Conservation (phyloP, 148 eudicot genomes). For the Drosera capensis region DNA sequence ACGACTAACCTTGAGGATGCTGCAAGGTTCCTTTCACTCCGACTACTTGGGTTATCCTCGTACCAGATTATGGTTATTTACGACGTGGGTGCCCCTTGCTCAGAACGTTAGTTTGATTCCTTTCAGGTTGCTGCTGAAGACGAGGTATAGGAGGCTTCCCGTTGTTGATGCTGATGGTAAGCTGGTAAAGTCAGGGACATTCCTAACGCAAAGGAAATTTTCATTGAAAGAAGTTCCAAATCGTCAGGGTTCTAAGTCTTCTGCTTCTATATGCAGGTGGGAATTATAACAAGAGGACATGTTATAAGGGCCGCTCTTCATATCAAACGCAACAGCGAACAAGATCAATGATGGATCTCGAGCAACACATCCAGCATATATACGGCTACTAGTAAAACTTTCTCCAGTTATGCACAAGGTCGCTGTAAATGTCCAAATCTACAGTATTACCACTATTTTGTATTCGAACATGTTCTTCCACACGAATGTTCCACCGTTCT, state of each 20-base stretch:
- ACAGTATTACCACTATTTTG: too few relatives aligned
- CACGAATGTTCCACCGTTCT: neutral
- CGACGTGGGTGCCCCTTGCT: too few relatives aligned
- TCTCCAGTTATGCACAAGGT: too few relatives aligned
- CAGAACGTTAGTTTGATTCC: too few relatives aligned
- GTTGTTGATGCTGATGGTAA: slow-evolving; percentile 68
- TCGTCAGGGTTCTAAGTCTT: too few relatives aligned
- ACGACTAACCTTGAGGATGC: slow-evolving; percentile 94
- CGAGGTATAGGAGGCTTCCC: slow-evolving; percentile 74
- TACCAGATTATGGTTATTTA: too few relatives aligned
- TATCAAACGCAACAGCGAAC: slow-evolving; percentile 42
- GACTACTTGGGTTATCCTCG: neutral
- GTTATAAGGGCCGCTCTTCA: slow-evolving; percentile 88
- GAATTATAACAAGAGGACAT: slow-evolving; percentile 88
- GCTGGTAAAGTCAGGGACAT: slow-evolving; percentile 23
- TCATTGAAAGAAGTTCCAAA: too few relatives aligned
- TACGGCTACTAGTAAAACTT: neutral
- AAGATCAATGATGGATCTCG: neutral
- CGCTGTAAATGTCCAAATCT: too few relatives aligned
- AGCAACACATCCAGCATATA: neutral
- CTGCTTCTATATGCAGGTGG: slow-evolving; percentile 36
- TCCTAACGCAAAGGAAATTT: too few relatives aligned
- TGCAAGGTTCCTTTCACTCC: slow-evolving; percentile 37
- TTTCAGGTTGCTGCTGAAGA: slow-evolving; percentile 63
- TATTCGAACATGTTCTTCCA: too few relatives aligned